Base-by-base conservation (phyloP, 2,329 filamentous ascomycete genomes). In the Xylaria sp. region DNA sequence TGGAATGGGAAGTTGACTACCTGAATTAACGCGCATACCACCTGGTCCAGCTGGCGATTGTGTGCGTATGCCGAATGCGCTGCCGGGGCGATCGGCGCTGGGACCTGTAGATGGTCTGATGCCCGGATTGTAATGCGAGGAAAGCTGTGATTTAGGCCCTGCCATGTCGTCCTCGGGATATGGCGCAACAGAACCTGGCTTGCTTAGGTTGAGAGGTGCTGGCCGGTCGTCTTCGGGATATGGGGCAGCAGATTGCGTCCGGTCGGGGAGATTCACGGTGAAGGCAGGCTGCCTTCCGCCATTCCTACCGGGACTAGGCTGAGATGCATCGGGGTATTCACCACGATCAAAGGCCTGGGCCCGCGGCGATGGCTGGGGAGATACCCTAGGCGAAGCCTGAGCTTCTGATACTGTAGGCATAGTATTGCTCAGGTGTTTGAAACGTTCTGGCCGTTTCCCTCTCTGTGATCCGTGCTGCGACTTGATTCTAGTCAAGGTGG, bases 401-500 rank as follows among this genome's bases (percentile, higher is more conserved):
- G 74, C 75, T 77, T 89, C 87, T 50, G 80, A 81, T 39, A 89
- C 67, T 0, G 86, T 83, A 1, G 87, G 85, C 81, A 89, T 84
- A 7, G 77, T 50, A 64, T 82, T 81, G 67, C 78, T 79, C 41
- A 79, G 74, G 67, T 86, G 84, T 73, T 85, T 84, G 78, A 90
- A 89, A 51, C 89, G 83, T 44, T 90, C 88, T 0, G 89, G 89
- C 63, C 89, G 83, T 75, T 85, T 84, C 39, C 89, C 89, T 59
- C 88, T 83, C 76, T 91, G 89, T 18, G 91, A 92, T 18, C 91
- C 91, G 76, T 94, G 89, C 73, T 91, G 89, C 3, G 90, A 94
- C 81, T 92, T 97, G 84, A 99, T 98, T 63, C 92, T 89, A 60
- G 89, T 91, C 73, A 99, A 89, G 0, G 96, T 94, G 51, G 97